Evolutionary conservation across 345 rosid genomes (phyloP), one percentile per base, ranked within the genome.

Genomic region (Ricinus communis): DNA sequence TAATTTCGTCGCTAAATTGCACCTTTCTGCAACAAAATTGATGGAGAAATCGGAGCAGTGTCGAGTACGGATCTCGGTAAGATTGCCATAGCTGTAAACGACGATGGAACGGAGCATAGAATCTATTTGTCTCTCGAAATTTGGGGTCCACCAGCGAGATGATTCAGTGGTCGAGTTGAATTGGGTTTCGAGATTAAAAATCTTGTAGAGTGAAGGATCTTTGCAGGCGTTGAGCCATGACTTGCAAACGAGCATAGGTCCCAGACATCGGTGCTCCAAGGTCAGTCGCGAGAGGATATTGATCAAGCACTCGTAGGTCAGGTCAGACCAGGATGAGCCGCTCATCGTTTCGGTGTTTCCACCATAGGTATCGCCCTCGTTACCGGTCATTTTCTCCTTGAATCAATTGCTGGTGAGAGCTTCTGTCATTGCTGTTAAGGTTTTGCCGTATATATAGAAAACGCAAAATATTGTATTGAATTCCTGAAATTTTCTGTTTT

Each of bases 21-120:
- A 92, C 97, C 94, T 90, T 33, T 88, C 87, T 25, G 96, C 89
- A 15, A 60, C 87, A 72, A 82, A 78, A 73, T 72, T 71, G 72
- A 94, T 76, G 31, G 97, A 74, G 33, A 68, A 81, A 75, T 94
- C 95, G 67, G 95, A 90, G 87, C 98, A 90, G 87, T 91, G 95
- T 28, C 91, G 83, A 40, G 89, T 75, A 19, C 83, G 90, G 67
- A 94, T 85, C 70, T 78, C 77, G 4, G 87, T 74, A 46, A 94
- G 87, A 24, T 78, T 72, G 5, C 84, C 88, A 33, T 70, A 75
- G 84, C 91, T 87, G 96, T 91, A 90, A 69, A 71, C 73, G 59
- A 90, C 78, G 45, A 80, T 90, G 4, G 91, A 90, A 53, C 84
- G 76, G 70, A 94, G 80, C 88, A 90, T 81, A 52, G 91, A 88